phyloP scores from a whole-genome alignment of 345 rosid species.

The Diplotaxis tenuifolia region DNA sequence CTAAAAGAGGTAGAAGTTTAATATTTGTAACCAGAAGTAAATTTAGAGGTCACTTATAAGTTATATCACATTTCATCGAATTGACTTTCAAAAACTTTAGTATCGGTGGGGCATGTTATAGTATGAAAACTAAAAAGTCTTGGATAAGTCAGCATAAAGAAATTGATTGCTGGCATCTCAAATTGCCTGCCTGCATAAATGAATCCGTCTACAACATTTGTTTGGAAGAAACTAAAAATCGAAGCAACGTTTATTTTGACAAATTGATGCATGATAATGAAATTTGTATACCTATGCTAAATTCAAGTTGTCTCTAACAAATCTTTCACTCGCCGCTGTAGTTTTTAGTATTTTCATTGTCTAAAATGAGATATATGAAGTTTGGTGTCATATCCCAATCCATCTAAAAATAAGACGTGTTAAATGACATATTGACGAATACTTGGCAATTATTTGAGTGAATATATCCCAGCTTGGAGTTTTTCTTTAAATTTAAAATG shows the following conservation, averaged over 20 bases:
- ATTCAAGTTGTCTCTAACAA: background rate
- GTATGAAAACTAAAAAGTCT: background rate
- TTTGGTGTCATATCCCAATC: conserved; percentile 30
- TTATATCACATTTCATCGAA: no score
- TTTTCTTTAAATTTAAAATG: background rate
- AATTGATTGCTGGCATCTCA: conserved; percentile 23
- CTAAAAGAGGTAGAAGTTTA: no score
- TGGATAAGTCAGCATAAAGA: background rate
- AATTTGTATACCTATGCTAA: background rate
- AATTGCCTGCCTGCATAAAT: conserved; percentile 13
- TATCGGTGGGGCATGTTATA: background rate
- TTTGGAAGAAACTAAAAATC: background rate
- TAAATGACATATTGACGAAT: background rate
- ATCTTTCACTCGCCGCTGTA: background rate
- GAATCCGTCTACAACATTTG: background rate
- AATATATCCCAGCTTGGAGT: conserved; percentile 13
- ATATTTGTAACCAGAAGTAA: no score
- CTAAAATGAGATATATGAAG: background rate
- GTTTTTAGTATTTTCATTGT: background rate
- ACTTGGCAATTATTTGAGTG: conserved; percentile 8
- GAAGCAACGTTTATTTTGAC: conserved; percentile 2
- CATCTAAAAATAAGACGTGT: conserved; percentile 8
- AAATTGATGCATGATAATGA: background rate
- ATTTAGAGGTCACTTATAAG: no score
- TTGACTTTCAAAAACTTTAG: background rate